Evolutionary conservation across 2,329 filamentous ascomycete genomes (phyloP).

Genomic region (Helminthosporium solani): DNA sequence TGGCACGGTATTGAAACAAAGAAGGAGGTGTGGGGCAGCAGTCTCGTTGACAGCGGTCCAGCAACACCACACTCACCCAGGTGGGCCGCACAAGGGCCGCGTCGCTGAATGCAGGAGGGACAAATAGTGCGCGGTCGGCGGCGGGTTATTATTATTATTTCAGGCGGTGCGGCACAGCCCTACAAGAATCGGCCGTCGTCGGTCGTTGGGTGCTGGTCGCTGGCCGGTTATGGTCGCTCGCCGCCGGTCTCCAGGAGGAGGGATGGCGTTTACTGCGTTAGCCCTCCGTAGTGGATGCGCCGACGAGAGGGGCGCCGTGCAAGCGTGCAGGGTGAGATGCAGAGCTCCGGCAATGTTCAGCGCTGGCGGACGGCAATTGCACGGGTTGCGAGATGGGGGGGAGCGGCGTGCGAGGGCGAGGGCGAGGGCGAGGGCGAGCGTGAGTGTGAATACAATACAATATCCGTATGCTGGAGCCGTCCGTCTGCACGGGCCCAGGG

Average conservation of each 20-base stretch:
- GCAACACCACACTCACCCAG: conserved; percentile 29
- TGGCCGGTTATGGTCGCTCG: no score
- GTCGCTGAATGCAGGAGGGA: conserved; percentile 13
- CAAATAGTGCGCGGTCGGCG: no score
- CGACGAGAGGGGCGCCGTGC: conserved; percentile 8
- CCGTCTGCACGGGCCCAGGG: conserved; percentile 1
- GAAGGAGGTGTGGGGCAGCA: conserved; percentile 25
- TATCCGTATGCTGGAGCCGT: neutral
- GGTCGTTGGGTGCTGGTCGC: no score
- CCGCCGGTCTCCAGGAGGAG: no score
- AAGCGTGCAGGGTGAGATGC: neutral
- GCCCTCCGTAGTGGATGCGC: conserved; percentile 4
- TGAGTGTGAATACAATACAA: no score
- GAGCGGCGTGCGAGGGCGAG: neutral
- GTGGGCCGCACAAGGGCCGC: conserved; percentile 4
- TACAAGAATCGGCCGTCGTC: no score
- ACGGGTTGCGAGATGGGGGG: neutral
- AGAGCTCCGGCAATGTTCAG: neutral
- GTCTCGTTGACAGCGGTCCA: conserved; percentile 14
- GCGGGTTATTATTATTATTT: no score
- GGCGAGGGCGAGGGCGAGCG: no score
- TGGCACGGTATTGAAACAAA: conserved; percentile 36
- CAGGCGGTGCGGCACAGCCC: conserved; percentile 7
- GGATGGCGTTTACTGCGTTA: no score
- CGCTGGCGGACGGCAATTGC: neutral